A percentile compares a stretch with the other conserved stretches of the same genome.
These are phyloP conservation scores for Parathielavia appendiculata DNA, from an alignment of 495 filamentous ascomycete species.

Conservation along the genomic window DNA sequence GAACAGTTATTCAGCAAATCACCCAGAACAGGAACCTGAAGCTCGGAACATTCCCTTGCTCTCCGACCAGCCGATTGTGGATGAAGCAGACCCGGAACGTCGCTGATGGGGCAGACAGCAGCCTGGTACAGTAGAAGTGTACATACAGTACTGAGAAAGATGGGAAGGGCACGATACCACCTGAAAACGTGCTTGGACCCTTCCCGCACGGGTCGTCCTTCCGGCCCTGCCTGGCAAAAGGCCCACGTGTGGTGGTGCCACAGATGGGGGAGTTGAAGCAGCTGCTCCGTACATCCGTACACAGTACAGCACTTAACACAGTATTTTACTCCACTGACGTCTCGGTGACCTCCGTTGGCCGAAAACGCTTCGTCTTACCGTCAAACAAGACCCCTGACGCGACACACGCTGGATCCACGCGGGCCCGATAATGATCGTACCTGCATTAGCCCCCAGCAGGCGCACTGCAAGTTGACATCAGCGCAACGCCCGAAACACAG, in stretches of 20 bases:
- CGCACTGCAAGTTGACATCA: not conserved
- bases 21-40: not conserved
- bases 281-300: not conserved
- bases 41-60: not conserved
- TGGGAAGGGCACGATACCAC: slow-evolving; percentile 1
- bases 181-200: slow-evolving; percentile 12
- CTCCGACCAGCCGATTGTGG: not conserved
- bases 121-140: slow-evolving; percentile 13
- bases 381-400: not conserved
- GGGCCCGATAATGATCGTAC: slow-evolving; percentile 1
- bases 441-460: slow-evolving; percentile 17
- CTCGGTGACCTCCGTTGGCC: not conserved
- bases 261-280: slow-evolving; percentile 1
- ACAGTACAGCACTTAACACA: not conserved
- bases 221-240: slow-evolving; percentile 2
- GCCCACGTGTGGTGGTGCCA: slow-evolving; percentile 16
- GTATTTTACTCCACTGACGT: not conserved
- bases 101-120: not conserved
- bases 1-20: not conserved
- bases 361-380: not conserved
- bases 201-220: slow-evolving; percentile 2
- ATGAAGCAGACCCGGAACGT: not conserved
- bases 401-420: not conserved
- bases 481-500: not conserved
- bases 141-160: no score